A percentile compares a stretch with the other conserved stretches of the same genome.
phyloP scores from a whole-genome alignment of 2,329 filamentous ascomycete species.

The Elsinoe arachidis region DNA sequence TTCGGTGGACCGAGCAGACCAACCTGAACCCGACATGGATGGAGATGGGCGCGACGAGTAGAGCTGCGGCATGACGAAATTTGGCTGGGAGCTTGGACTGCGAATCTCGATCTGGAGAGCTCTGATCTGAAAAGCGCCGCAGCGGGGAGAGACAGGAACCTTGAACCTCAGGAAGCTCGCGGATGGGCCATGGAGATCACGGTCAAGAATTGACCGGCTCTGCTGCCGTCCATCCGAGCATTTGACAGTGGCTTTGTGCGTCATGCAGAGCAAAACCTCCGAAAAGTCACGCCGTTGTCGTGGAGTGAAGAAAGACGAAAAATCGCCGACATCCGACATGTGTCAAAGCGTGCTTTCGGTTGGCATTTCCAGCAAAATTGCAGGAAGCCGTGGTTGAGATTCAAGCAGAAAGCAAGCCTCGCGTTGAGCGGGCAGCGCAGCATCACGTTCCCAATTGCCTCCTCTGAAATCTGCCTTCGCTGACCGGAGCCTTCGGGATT shows the following conservation, averaged over 20 bases:
- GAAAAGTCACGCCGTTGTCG: background rate
- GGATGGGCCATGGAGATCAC: background rate
- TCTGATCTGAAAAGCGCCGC: background rate
- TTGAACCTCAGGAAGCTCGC: background rate
- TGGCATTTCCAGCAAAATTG: background rate
- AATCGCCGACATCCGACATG: background rate
- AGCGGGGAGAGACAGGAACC: background rate
- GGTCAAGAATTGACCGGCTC: background rate
- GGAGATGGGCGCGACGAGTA: background rate
- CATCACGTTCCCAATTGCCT: too few species aligned
- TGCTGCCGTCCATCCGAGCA: background rate
- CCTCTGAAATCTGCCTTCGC: background rate
- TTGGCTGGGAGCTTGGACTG: slow-evolving; percentile 7
- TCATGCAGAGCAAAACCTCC: background rate
- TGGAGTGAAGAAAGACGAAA: background rate
- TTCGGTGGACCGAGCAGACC: background rate
- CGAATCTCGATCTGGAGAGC: background rate
- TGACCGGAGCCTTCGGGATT: slow-evolving; percentile 2
- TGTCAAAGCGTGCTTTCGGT: background rate
- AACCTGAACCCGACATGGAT: background rate
- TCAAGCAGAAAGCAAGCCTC: background rate
- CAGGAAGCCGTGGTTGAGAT: background rate
- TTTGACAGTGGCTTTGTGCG: background rate
- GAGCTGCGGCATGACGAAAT: slow-evolving; percentile 11
- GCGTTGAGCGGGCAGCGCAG: background rate